Percentiles rank a stretch among this genome's conserved stretches.
Evolutionary conservation across 2,329 filamentous ascomycete genomes (phyloP).

Genomic region (Sporothrix variecibatus): DNA sequence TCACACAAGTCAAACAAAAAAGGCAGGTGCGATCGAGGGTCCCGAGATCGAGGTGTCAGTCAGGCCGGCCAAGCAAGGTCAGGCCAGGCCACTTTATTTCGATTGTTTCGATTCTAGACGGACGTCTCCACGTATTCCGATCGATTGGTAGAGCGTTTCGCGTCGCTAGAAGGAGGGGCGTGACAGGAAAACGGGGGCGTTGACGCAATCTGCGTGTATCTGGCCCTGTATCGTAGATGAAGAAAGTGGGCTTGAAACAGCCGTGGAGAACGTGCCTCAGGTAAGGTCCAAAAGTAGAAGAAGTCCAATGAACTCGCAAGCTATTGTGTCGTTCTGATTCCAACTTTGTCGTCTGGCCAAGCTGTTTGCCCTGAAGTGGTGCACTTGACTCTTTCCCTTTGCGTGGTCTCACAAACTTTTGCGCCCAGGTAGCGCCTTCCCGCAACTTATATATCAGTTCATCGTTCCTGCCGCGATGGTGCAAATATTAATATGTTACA

Average conservation of each 20-base stretch:
- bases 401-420: background rate
- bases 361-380: background rate
- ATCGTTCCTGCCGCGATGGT: background rate
- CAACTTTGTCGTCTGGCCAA: background rate
- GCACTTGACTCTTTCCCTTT: background rate
- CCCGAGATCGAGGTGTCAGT: background rate
- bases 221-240: background rate
- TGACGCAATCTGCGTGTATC: conserved; percentile 1
- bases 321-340: background rate
- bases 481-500: background rate
- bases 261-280: background rate
- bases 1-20: background rate
- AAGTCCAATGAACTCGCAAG: background rate
- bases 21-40: conserved; percentile 5
- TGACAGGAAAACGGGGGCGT: background rate
- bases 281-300: background rate
- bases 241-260: background rate
- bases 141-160: conserved; percentile 2
- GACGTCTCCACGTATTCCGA: conserved; percentile 2
- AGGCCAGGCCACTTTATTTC: background rate
- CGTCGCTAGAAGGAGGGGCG: background rate
- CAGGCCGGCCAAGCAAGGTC: background rate
- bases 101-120: background rate
- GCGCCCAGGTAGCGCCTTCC: background rate
- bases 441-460: conserved; percentile 1